A percentile compares a stretch with the other conserved stretches of the same genome.
Conservation (phyloP, 116 monocot genomes). For the Posidonia oceanica region DNA sequence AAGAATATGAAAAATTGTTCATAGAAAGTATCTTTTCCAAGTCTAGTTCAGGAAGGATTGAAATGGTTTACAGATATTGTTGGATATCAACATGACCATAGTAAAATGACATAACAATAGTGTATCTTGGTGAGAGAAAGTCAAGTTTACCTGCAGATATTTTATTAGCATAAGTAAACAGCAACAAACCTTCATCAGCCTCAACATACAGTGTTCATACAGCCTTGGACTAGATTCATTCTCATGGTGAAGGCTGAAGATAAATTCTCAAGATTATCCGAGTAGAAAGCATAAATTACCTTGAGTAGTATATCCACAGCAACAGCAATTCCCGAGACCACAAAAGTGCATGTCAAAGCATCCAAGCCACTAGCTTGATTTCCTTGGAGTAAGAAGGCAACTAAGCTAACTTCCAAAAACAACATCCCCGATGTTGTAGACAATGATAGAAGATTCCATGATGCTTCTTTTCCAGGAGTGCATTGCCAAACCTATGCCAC, state of each 20-base stretch:
- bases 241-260: not conserved
- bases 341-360: conserved; percentile 68
- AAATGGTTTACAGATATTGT: no score
- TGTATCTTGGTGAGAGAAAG: no score
- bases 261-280: not conserved
- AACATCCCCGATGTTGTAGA: conserved; percentile 73
- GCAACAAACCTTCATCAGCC: no score
- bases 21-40: no score
- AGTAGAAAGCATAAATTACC: conserved; percentile 29
- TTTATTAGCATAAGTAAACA: no score
- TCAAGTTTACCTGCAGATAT: no score
- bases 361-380: conserved; percentile 65
- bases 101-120: no score
- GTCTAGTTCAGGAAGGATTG: no score
- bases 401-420: conserved; percentile 77
- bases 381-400: conserved; percentile 92
- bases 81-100: no score
- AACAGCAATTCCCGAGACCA: conserved; percentile 67
- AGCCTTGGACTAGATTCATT: not conserved
- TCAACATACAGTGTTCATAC: no score
- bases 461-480: conserved; percentile 54
- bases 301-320: conserved; percentile 74
- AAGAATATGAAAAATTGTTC: no score
- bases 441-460: conserved; percentile 73
- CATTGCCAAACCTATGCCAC: conserved; percentile 70